These are phyloP conservation scores for Pelagomonas calceolata DNA, from an alignment of 108 stramenopile genomes.

Conservation along the genomic window DNA sequence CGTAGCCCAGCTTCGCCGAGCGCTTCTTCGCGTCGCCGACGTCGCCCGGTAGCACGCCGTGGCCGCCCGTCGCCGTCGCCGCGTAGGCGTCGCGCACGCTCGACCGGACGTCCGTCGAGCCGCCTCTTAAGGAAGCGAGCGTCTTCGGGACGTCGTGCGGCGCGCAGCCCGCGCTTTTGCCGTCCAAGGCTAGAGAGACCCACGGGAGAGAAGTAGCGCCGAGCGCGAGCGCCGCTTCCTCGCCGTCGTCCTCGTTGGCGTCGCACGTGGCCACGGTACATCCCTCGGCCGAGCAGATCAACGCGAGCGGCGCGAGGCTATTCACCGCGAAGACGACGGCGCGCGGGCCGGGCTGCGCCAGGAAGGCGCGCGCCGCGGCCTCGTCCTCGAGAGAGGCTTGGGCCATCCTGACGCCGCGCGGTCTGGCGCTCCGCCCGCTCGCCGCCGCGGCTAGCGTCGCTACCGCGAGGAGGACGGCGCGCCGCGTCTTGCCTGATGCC, in stretches of 20 bases:
- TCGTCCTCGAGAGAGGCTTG: no score
- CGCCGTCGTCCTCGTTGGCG: conserved; percentile 20
- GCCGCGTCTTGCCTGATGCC: no score
- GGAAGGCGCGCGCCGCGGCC: no score
- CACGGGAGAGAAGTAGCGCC: conserved; percentile 29
- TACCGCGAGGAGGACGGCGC: no score
- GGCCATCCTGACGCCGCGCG: no score
- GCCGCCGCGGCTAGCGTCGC: no score
- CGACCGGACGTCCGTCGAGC: conserved; percentile 2
- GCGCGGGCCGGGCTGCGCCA: no score
- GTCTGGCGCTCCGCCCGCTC: no score
- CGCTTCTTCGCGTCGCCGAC: conserved; percentile 14
- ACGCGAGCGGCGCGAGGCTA: no score
- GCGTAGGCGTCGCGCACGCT: conserved; percentile 28
- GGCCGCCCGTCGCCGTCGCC: conserved; percentile 21
- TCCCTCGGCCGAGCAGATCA: no score
- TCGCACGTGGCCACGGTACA: not conserved
- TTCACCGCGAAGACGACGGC: no score
- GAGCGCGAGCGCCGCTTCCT: conserved; percentile 32
- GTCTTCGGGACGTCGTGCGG: not conserved
- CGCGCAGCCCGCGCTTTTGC: not conserved
- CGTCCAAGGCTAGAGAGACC: conserved; percentile 18
- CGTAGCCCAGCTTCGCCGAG: conserved; percentile 24
- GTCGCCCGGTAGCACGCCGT: conserved; percentile 24
- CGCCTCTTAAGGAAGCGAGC: conserved; percentile 1